phyloP scores from a whole-genome alignment of 2,329 filamentous ascomycete genomes.

The Phyllosticta citriasiana region DNA sequence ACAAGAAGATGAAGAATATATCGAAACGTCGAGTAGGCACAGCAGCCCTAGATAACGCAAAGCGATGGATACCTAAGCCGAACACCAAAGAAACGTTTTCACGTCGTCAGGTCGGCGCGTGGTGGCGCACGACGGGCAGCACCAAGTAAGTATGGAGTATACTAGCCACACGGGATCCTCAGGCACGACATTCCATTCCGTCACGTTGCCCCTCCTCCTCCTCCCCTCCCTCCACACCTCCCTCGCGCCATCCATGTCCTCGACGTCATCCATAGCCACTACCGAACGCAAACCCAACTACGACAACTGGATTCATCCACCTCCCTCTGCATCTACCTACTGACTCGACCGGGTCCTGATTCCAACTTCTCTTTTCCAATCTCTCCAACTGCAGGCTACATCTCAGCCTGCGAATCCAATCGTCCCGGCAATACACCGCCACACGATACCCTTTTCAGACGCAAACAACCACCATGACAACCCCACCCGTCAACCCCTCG shows the following conservation, averaged over 20 bases:
- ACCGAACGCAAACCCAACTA: not conserved
- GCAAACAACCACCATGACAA: not conserved
- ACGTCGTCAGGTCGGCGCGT: not conserved
- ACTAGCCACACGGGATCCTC: not conserved
- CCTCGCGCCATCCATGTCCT: not conserved
- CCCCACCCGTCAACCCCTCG: conserved; percentile 14
- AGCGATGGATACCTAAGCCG: no score
- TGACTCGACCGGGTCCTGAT: not conserved
- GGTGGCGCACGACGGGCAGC: not conserved
- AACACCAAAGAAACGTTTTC: not conserved
- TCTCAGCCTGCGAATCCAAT: no score
- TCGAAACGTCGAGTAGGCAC: not conserved
- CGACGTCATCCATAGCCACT: not conserved
- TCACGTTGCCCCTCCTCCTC: no score
- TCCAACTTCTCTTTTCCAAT: no score
- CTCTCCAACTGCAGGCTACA: no score
- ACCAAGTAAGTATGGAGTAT: no score
- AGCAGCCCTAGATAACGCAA: no score
- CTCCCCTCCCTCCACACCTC: no score
- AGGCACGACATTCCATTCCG: no score
- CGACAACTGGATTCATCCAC: no score
- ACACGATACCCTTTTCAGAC: no score
- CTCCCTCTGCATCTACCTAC: not conserved
- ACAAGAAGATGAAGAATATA: not conserved
- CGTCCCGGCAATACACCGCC: no score